Base-by-base conservation (phyloP, 441 rosid genomes). In the Arabidopsis lyrata region DNA sequence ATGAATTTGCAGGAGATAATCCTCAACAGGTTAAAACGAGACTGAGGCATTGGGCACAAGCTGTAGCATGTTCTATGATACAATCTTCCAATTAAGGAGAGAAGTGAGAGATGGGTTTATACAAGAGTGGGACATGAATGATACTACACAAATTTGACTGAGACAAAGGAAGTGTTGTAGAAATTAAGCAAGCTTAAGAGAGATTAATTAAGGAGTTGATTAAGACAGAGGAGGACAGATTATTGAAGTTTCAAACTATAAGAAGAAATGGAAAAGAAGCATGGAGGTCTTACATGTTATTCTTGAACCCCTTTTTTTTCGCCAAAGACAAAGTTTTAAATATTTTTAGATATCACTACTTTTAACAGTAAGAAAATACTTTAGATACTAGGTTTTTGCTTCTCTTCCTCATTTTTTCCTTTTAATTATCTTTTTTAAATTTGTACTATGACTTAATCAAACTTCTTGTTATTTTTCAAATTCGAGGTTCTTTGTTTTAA, bases 41-140 rank as follows among this genome's bases (percentile, higher is more conserved):
- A 78, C 64, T 95, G 64, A 88, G 98, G 90, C 99, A 89, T 81
- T 95, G 99, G 98, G 98, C 99, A 10, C 99, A 90, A 84, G 98
- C 95, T 11, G 99, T 95, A 62, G 99, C 98, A 50, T 95, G 99
- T 83, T 93, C 98, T 55, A 83, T 93, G 35, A 85, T 84, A 91
- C 99, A 95, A 75, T 89, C 90, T 66, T 80, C 41, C 45, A 86
- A 82, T 44, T 12, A 75, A 74, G 31, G 39, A 77, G 76, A 45
- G 31, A 72, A 81, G 82, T 68, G 61, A 65, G 50, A 31, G 20
- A 27, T n/a, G 20, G 29, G 49, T 45, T 13, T 68, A 13, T 29
- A 24, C 24, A 54, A 56, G 20, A 66, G 9, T 38, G 44, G 3
- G 24, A 47, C 49, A 56, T 66, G 31, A 55, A 45, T 27, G 55